Percentiles rank a stretch among this genome's conserved stretches.
These are phyloP conservation scores for Lachnellula hyalina DNA, from an alignment of 2,329 filamentous ascomycete species.

Conservation along the genomic window DNA sequence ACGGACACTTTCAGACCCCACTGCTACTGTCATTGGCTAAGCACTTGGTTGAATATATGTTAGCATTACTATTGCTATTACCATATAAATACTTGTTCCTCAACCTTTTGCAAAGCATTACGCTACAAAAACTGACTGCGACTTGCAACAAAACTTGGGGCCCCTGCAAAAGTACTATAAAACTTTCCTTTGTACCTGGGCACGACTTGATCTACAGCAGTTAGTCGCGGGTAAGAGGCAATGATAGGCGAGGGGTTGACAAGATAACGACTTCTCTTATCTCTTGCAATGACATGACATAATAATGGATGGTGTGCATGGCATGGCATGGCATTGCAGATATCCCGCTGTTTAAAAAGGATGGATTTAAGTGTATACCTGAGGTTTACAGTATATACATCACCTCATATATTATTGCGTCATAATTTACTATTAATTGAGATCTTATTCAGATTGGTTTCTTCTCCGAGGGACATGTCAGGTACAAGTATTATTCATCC, in stretches of 20 bases:
- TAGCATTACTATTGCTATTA: not conserved
- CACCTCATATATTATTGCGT: not conserved
- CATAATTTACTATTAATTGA: not conserved
- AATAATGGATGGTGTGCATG: too few species aligned
- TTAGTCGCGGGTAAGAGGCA: not conserved
- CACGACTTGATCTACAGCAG: not conserved
- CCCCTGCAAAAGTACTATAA: not conserved
- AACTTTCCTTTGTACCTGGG: not conserved
- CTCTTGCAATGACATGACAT: slow-evolving; percentile 8
- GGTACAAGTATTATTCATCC: not conserved
- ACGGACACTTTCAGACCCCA: too few species aligned
- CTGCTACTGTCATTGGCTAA: too few species aligned
- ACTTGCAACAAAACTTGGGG: slow-evolving; percentile 19
- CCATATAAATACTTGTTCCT: not conserved
- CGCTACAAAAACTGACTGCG: slow-evolving; percentile 20
- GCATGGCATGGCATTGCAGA: not conserved
- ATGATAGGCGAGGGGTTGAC: slow-evolving; percentile 2
- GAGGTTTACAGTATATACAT: not conserved
- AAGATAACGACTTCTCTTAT: slow-evolving; percentile 11
- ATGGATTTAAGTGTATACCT: not conserved
- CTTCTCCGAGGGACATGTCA: not conserved
- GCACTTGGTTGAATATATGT: too few species aligned
- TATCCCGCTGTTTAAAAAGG: too few species aligned
- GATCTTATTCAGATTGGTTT: too few species aligned
- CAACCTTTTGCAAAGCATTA: slow-evolving; percentile 11